Percentiles rank a stretch among this genome's conserved stretches.
phyloP scores from a whole-genome alignment of 495 filamentous ascomycete species.

The Pyrenula massariospora region DNA sequence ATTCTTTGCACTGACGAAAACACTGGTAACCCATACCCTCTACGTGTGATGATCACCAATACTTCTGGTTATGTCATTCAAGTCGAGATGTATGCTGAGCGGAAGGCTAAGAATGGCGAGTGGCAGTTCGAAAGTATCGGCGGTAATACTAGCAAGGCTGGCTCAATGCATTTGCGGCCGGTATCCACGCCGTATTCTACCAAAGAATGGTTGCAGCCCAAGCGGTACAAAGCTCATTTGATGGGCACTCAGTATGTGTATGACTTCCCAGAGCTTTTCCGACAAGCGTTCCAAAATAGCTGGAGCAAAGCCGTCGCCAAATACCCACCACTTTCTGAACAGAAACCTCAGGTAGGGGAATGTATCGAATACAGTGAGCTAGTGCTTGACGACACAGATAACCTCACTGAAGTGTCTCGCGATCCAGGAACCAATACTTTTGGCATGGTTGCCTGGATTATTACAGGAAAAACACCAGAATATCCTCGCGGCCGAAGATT shows the following conservation, averaged over 20 bases:
- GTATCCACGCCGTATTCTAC: slow-evolving; percentile 90
- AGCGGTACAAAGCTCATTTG: slow-evolving; percentile 96
- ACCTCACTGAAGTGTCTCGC: slow-evolving; percentile 79
- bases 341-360: slow-evolving; percentile 74
- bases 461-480: slow-evolving; percentile 95
- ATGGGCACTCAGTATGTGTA: slow-evolving; percentile 99
- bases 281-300: slow-evolving; percentile 93
- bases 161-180: slow-evolving; percentile 85
- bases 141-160: slow-evolving; percentile 85
- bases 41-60: slow-evolving; percentile 95
- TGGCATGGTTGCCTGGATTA: slow-evolving; percentile 97
- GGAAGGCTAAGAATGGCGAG: slow-evolving; percentile 91
- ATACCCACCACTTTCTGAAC: slow-evolving; percentile 59
- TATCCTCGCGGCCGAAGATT: slow-evolving; percentile 88
- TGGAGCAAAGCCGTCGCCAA: slow-evolving; percentile 66
- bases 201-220: slow-evolving; percentile 97
- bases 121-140: slow-evolving; percentile 98
- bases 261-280: slow-evolving; percentile 98
- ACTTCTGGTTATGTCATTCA: slow-evolving; percentile 98
- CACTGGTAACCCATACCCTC: slow-evolving; percentile 78
- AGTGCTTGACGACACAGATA: slow-evolving; percentile 86
- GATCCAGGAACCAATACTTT: slow-evolving; percentile 90
- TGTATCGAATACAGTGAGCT: slow-evolving; percentile 94
- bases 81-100: slow-evolving; percentile 94
- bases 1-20: slow-evolving; percentile 88